Base-by-base conservation (phyloP, 2,329 filamentous ascomycete species). In the Colletotrichum musicola region DNA sequence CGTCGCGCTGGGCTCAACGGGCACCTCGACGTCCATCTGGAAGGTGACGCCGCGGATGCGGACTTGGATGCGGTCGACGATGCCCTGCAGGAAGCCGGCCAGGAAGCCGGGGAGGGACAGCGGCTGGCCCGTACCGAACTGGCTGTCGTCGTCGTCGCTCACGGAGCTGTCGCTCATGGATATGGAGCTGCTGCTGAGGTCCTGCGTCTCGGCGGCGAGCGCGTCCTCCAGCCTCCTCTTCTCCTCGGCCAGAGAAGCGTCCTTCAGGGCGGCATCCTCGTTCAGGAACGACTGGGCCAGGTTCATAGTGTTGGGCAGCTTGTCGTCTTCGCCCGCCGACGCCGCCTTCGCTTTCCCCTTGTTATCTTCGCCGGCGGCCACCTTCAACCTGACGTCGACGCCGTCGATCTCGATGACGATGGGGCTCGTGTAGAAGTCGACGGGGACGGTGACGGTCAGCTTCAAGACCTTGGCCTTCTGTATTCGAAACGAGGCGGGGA, bases 341-440 rank as follows among this genome's bases (percentile, higher is more conserved):
- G 49, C 70, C 73, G 50, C 25, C 6, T 71, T 68, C 71, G 54
- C 62, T 69, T 73, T 70, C 68, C 59, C 64, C 75, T 60, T 72
- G 72, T 57, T 68, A 68, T 75, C 74, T 72, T 76, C 76, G 67
- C 57, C 74, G 71, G 72, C 74, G 74, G 82, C 73, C 40, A 93
- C 83, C 72, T 85, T 85, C 25, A 93, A 75, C 68, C 90, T 87
- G 38, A 97, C 86, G 72, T 95, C 88, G 69, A 98, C 89, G 20
- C 94, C 94, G 73, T 95, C 90, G 22, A 95, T 86, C 76, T 97
- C 93, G 74, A 95, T 89, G 35, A 88, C 84, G 76, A 98, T 97
- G 30, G 93, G 91, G 73, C 92, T 95, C 61, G 90, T 92, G 78
- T 95, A 94, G 72, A 98, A 91, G 79, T 98, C 93, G 77, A 96